Percentiles rank a stretch among this genome's conserved stretches.
phyloP scores from a whole-genome alignment of 2,329 filamentous ascomycete species.

The Amesomyces nigricolor region DNA sequence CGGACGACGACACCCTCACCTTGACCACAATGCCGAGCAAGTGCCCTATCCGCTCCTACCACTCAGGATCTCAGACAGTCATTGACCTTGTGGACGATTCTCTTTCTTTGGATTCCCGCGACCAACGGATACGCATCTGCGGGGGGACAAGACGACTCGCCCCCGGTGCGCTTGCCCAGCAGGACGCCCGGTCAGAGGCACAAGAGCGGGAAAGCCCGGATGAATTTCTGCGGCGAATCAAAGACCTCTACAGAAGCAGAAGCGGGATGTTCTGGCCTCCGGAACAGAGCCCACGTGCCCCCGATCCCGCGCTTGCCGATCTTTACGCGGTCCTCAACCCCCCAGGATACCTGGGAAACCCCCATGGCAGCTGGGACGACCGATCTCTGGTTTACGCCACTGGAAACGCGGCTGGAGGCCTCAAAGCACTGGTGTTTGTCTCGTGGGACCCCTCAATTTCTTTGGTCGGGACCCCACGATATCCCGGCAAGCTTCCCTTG shows the following conservation, averaged over 20 bases:
- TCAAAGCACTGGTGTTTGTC: conserved; percentile 37
- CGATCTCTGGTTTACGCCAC: conserved; percentile 42
- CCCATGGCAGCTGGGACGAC: conserved; percentile 43
- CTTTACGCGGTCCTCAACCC: conserved; percentile 39
- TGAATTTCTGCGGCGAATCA: conserved; percentile 22
- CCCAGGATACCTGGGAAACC: conserved; percentile 30
- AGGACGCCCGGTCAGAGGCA: conserved; percentile 1
- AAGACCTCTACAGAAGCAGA: conserved; percentile 25
- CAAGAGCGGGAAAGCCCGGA: background rate
- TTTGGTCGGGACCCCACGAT: conserved; percentile 28
- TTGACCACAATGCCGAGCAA: conserved; percentile 46
- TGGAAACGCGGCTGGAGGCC: conserved; percentile 25
- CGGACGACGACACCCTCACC: conserved; percentile 39
- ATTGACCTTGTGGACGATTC: conserved; percentile 55
- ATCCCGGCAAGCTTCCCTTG: conserved; percentile 18
- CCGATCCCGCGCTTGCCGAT: conserved; percentile 29
- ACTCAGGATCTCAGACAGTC: conserved; percentile 47
- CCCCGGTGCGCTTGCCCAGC: conserved; percentile 14
- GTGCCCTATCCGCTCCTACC: conserved; percentile 52
- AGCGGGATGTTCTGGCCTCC: conserved; percentile 34
- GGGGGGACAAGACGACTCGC: conserved; percentile 38
- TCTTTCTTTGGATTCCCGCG: conserved; percentile 27
- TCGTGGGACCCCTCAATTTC: conserved; percentile 39
- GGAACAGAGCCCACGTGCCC: conserved; percentile 17
- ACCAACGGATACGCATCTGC: conserved; percentile 44